A percentile compares a stretch with the other conserved stretches of the same genome.
phyloP scores from a whole-genome alignment of 2,329 filamentous ascomycete species.

The Shiraia bambusicola region DNA sequence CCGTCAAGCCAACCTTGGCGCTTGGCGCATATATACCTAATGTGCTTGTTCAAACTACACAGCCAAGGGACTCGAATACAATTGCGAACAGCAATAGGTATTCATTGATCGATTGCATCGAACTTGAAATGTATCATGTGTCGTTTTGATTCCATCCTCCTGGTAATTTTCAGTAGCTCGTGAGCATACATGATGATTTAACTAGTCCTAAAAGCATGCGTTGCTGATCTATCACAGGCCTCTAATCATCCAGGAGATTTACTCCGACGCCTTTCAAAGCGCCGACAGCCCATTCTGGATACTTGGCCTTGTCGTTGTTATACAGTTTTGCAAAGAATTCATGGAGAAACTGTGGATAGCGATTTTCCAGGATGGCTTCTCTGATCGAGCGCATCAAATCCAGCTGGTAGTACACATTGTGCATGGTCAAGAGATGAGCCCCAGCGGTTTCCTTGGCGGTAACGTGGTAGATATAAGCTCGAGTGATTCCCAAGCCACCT shows the following conservation, averaged over 20 bases:
- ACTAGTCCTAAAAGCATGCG: no score
- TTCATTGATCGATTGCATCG: no score
- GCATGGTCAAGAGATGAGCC: slow-evolving; percentile 82
- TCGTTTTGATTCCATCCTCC: no score
- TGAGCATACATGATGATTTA: no score
- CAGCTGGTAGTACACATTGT: slow-evolving; percentile 93
- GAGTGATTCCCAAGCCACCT: slow-evolving; percentile 77
- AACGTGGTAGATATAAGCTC: slow-evolving; percentile 89
- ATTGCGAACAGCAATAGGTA: no score
- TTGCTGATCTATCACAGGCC: no score
- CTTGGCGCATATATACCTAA: background rate
- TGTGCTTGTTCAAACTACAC: no score
- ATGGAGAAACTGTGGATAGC: slow-evolving; percentile 74
- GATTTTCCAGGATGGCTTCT: slow-evolving; percentile 76
- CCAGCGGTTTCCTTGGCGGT: slow-evolving; percentile 93
- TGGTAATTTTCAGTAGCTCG: no score
- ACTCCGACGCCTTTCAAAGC: slow-evolving; percentile 79
- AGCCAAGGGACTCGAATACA: no score
- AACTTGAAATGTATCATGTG: no score
- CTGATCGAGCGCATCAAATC: slow-evolving; percentile 76
- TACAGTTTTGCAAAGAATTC: slow-evolving; percentile 79
- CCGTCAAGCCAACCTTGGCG: no score
- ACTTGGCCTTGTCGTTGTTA: slow-evolving; percentile 59
- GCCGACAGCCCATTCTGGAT: slow-evolving; percentile 81
- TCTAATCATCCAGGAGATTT: slow-evolving; percentile 29